Evolutionary conservation across 305 asterid species (phyloP).

Genomic region (Coffea humblotiana): DNA sequence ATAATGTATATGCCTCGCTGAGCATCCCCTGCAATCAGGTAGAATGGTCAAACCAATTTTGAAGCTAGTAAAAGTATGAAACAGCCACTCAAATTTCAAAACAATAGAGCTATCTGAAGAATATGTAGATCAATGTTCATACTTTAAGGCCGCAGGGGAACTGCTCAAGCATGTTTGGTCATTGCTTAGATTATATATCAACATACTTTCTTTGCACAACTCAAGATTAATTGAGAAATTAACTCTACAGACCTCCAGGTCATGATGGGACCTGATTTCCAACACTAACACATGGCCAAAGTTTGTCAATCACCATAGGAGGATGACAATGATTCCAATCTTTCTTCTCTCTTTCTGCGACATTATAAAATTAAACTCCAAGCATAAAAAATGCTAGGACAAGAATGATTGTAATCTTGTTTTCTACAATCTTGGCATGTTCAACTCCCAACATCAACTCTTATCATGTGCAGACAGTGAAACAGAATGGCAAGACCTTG

Average conservation of each 20-base stretch:
- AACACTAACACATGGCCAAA: background rate
- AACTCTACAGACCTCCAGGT: background rate
- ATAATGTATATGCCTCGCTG: constrained; percentile 73
- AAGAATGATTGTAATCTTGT: background rate
- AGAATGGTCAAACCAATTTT: constrained; percentile 9
- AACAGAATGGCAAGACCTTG: background rate
- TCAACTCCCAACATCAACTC: background rate
- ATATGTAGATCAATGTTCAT: background rate
- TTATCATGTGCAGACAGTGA: background rate
- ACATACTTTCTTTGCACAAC: background rate
- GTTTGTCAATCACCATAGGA: background rate
- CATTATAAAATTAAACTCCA: background rate
- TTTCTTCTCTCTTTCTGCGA: background rate
- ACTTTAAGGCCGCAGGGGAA: background rate
- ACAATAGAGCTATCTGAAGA: background rate
- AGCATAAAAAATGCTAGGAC: background rate
- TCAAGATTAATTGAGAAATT: background rate
- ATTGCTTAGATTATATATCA: background rate
- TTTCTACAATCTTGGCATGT: background rate
- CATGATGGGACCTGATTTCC: background rate
- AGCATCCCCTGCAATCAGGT: constrained; percentile 69
- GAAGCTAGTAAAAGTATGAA: background rate
- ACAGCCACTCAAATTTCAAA: background rate
- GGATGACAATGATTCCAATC: background rate
- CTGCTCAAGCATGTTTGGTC: background rate